Conservation (phyloP, 208 protist genomes). For the Leishmania major region DNA sequence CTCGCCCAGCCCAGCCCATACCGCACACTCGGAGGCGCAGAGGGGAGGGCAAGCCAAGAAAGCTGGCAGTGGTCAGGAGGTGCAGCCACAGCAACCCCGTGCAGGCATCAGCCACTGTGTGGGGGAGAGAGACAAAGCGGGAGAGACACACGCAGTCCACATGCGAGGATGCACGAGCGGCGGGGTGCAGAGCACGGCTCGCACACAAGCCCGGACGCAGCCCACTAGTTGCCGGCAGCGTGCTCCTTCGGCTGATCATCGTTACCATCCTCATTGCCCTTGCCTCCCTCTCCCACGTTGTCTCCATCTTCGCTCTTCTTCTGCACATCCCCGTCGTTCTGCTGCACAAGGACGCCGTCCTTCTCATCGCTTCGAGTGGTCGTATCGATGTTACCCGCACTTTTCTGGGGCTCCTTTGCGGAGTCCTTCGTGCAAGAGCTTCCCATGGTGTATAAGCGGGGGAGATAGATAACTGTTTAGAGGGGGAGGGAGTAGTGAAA, state of each 20-base stretch:
- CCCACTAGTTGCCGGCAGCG: too few relatives aligned
- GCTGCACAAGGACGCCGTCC: too few relatives aligned
- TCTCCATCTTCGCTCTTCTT: too few relatives aligned
- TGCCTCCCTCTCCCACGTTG: not conserved
- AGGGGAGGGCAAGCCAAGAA: not conserved
- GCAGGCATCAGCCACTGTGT: not conserved
- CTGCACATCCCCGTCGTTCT: too few relatives aligned
- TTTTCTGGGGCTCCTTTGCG: not conserved
- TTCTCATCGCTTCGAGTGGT: too few relatives aligned
- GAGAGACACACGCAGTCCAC: too few relatives aligned
- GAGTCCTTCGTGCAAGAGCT: not conserved
- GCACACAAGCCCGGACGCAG: too few relatives aligned
- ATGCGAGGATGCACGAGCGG: too few relatives aligned
- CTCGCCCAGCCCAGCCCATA: not conserved
- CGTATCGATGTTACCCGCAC: not conserved
- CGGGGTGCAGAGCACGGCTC: too few relatives aligned
- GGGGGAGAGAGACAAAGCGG: too few relatives aligned
- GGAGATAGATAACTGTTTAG: not conserved
- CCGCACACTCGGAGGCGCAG: not conserved
- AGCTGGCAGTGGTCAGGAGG: not conserved
- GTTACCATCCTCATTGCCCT: not conserved
- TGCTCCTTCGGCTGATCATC: not conserved
- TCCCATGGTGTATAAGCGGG: slow-evolving; percentile 4
- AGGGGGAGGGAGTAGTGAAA: not conserved
- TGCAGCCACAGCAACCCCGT: not conserved